Evolutionary conservation across 176 grass and related monocot genomes (phyloP).

Genomic region (Rhipidocladum racemiflorum): DNA sequence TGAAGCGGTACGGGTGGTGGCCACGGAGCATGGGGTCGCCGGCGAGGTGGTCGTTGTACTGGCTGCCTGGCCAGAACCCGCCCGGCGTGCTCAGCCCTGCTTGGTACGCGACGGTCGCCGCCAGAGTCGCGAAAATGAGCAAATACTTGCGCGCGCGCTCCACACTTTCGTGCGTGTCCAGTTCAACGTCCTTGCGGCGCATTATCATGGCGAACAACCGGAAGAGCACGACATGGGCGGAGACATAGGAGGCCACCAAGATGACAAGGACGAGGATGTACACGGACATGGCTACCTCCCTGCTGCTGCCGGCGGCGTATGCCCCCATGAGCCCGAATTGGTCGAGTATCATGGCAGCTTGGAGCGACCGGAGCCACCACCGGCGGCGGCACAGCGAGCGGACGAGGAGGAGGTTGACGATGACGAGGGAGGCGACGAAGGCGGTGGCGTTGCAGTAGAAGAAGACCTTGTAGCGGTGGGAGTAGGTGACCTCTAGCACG

Average conservation of each 20-base stretch:
- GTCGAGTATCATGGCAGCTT: slow-evolving; percentile 42
- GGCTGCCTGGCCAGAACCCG: slow-evolving; percentile 28
- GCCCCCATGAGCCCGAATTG: slow-evolving; percentile 44
- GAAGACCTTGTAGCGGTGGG: slow-evolving; percentile 28
- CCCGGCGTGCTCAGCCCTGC: slow-evolving; percentile 41
- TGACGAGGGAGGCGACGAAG: slow-evolving; percentile 44
- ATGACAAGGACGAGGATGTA: slow-evolving; percentile 28
- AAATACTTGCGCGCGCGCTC: no score
- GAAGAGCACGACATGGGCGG: slow-evolving; percentile 8
- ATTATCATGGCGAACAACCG: neutral
- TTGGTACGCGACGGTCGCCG: slow-evolving; percentile 9
- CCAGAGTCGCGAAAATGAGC: no score
- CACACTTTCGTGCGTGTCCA: neutral
- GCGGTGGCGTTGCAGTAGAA: slow-evolving; percentile 48
- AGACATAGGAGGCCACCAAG: slow-evolving; percentile 27
- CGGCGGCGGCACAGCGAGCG: slow-evolving; percentile 12
- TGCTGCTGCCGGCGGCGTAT: slow-evolving; percentile 43
- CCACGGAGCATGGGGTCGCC: slow-evolving; percentile 24
- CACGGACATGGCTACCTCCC: slow-evolving; percentile 32
- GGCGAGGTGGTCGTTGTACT: neutral
- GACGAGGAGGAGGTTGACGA: slow-evolving; percentile 48
- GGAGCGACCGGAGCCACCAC: slow-evolving; percentile 45
- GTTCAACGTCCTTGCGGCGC: no score
- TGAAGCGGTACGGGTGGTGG: slow-evolving; percentile 27
- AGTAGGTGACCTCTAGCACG: no score